Conservation (phyloP, 2,329 filamentous ascomycete species). For the Calonectria pteridis region DNA sequence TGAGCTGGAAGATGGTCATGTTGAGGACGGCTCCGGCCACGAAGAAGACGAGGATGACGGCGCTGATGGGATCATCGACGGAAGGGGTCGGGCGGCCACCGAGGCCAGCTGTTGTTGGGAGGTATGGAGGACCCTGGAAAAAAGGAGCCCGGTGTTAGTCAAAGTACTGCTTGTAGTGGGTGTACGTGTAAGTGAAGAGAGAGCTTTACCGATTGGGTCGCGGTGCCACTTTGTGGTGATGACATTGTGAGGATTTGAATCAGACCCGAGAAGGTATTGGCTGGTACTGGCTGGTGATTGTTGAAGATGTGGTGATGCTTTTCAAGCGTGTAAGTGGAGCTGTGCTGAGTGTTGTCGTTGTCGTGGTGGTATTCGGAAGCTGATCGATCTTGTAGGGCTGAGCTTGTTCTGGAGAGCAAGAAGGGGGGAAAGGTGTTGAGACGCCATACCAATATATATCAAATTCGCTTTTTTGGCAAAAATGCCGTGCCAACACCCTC, state of each 20-base stretch:
- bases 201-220: conserved; percentile 29
- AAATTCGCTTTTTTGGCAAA: background rate
- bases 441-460: background rate
- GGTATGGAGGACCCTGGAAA: conserved; percentile 53
- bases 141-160: conserved; percentile 3
- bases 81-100: conserved; percentile 68
- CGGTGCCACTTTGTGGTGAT: conserved; percentile 28
- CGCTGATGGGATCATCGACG: conserved; percentile 74
- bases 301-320: background rate
- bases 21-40: conserved; percentile 64
- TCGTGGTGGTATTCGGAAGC: no score
- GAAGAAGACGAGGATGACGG: conserved; percentile 73
- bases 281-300: background rate
- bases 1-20: conserved; percentile 69
- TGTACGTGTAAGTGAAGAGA: background rate
- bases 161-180: background rate
- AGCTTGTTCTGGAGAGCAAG: conserved; percentile 9
- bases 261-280: background rate
- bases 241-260: conserved; percentile 27
- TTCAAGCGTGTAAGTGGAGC: background rate
- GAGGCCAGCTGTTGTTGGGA: conserved; percentile 59
- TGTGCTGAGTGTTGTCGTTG: background rate
- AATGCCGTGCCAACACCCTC: background rate
- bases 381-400: conserved; percentile 4
- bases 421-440: background rate